Conservation (phyloP, 306 rosid species). For the Corylus avellana region DNA sequence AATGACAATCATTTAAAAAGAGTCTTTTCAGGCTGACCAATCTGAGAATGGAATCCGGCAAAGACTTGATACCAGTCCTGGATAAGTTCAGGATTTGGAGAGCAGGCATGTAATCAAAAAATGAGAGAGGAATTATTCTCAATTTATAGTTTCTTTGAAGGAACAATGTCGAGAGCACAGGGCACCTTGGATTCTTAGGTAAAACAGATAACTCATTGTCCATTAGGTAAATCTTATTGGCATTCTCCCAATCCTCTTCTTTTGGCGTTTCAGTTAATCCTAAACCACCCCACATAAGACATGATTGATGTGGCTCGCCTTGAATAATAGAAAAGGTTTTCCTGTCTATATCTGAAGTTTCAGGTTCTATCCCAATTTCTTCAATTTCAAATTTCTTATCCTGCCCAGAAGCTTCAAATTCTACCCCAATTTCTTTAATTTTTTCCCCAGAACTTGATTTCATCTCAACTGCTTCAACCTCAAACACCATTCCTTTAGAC, state of each 20-base stretch:
- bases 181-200: neutral
- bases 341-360: neutral
- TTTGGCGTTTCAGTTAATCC: neutral
- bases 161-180: neutral
- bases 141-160: constrained; percentile 5
- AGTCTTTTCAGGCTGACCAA: constrained; percentile 2
- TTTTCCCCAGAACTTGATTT: no score
- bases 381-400: neutral
- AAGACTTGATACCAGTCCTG: neutral
- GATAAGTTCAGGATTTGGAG: constrained; percentile 16
- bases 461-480: no score
- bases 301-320: neutral
- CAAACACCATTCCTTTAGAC: neutral
- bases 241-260: neutral
- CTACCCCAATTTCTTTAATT: no score
- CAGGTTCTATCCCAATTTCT: neutral
- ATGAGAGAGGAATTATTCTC: constrained; percentile 2
- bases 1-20: neutral
- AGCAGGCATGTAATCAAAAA: neutral
- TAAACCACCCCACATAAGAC: neutral
- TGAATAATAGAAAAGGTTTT: neutral
- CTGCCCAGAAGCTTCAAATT: no score
- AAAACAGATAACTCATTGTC: neutral
- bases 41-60: neutral
- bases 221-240: neutral